phyloP scores from a whole-genome alignment of 495 filamentous ascomycete species.

The Aspergillus nanangensis region DNA sequence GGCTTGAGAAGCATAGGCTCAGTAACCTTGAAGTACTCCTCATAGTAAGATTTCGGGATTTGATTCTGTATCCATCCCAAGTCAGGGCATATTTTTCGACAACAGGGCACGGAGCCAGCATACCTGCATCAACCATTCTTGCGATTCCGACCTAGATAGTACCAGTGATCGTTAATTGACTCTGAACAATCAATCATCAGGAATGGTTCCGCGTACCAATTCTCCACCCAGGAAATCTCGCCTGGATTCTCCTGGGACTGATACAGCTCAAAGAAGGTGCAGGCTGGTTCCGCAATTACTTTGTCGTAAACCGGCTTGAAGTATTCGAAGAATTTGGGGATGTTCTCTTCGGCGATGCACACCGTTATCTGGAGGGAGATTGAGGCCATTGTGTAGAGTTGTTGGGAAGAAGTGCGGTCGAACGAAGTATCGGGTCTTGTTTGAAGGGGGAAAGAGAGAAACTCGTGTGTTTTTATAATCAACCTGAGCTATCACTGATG shows the following conservation, averaged over 20 bases:
- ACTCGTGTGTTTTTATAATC: no score
- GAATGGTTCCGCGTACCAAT: slow-evolving; percentile 38
- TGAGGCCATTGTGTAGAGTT: no score
- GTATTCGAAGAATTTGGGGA: slow-evolving; percentile 34
- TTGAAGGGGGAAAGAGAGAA: no score
- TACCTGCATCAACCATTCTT: slow-evolving; percentile 39
- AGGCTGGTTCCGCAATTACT: slow-evolving; percentile 41
- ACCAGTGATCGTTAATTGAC: slow-evolving; percentile 4
- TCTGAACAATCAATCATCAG: not conserved
- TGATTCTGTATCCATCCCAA: slow-evolving; percentile 29
- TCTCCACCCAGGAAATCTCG: slow-evolving; percentile 40
- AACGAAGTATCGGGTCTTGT: no score
- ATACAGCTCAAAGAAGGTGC: slow-evolving; percentile 46
- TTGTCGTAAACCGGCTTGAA: slow-evolving; percentile 36
- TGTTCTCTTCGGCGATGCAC: slow-evolving; percentile 35
- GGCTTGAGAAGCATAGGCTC: slow-evolving; percentile 47
- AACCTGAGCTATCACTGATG: no score
- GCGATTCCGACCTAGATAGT: slow-evolving; percentile 22
- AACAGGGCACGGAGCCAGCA: not conserved
- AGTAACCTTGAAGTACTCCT: slow-evolving; percentile 41
- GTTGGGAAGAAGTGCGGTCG: no score
- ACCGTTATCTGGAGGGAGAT: slow-evolving; percentile 37
- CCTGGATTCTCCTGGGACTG: slow-evolving; percentile 35
- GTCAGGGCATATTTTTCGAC: not conserved
- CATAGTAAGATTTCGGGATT: slow-evolving; percentile 47